Conservation (phyloP, 805 yeast genomes). For the Cyberlindnera meyerae region DNA sequence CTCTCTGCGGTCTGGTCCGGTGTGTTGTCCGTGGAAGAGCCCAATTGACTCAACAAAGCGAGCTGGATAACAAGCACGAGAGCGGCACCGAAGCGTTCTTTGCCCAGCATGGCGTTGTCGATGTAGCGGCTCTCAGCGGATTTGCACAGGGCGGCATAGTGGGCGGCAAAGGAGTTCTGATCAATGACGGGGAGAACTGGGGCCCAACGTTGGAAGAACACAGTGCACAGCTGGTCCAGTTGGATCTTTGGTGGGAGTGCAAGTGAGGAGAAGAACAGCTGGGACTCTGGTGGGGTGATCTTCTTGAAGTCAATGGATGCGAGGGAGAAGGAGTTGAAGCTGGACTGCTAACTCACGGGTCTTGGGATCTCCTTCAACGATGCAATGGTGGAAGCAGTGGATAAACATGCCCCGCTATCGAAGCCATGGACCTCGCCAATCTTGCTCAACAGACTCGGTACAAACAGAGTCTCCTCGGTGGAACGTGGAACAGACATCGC, state of each 20-base stretch:
- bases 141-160: slow-evolving; percentile 45
- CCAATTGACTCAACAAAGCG: slow-evolving; percentile 31
- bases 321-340: slow-evolving; percentile 25
- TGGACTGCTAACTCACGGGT: slow-evolving; percentile 12
- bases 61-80: slow-evolving; percentile 43
- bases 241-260: slow-evolving; percentile 49
- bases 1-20: slow-evolving; percentile 11
- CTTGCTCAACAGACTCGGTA: slow-evolving; percentile 65
- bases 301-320: slow-evolving; percentile 35
- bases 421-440: slow-evolving; percentile 69
- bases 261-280: slow-evolving; percentile 38
- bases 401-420: slow-evolving; percentile 61
- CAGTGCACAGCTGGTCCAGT: slow-evolving; percentile 61
- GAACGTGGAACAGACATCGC: slow-evolving; percentile 73
- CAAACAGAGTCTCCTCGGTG: slow-evolving; percentile 72
- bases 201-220: slow-evolving; percentile 78
- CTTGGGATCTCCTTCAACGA: slow-evolving; percentile 50
- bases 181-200: slow-evolving; percentile 64
- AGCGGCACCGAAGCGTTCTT: slow-evolving; percentile 55
- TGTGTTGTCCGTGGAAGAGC: background rate
- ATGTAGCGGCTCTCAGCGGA: slow-evolving; percentile 40
- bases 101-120: slow-evolving; percentile 37
- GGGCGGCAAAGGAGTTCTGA: slow-evolving; percentile 58
- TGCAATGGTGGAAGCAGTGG: slow-evolving; percentile 68
- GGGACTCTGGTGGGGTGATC: slow-evolving; percentile 38